These are phyloP conservation scores for Trichosporon sp. DNA, from an alignment of 1,284 basidiomycete species.

Conservation along the genomic window DNA sequence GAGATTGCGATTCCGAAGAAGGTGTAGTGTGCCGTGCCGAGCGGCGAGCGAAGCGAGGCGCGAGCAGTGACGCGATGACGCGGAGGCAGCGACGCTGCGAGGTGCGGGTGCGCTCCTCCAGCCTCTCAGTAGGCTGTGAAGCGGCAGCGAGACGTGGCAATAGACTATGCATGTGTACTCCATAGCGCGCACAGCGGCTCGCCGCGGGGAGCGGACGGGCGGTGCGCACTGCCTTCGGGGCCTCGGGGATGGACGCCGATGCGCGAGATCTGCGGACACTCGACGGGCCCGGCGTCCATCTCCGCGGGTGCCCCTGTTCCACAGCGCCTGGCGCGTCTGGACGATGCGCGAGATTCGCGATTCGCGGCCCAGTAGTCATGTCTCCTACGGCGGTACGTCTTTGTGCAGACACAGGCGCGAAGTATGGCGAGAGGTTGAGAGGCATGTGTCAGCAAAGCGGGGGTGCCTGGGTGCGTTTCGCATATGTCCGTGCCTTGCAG, in stretches of 20 bases:
- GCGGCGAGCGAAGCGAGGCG: neutral
- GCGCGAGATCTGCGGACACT: neutral
- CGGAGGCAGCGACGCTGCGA: no score
- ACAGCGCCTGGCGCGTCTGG: neutral
- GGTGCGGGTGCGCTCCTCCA: no score
- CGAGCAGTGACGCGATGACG: neutral
- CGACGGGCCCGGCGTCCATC: no score
- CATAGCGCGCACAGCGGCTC: neutral
- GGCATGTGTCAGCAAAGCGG: neutral
- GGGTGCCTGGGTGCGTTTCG: neutral
- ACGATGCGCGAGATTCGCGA: neutral
- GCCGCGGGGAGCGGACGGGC: no score
- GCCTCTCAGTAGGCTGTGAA: neutral
- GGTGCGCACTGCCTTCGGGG: neutral
- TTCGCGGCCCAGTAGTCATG: no score
- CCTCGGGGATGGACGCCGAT: neutral
- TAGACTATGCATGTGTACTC: neutral
- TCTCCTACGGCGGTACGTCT: no score
- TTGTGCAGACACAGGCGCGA: no score
- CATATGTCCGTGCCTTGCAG: neutral
- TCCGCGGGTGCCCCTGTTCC: no score
- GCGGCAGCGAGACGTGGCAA: neutral
- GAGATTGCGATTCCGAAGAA: conserved; percentile 22
- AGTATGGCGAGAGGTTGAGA: neutral
- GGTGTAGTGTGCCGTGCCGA: neutral